These are phyloP conservation scores for Lindgomyces ingoldianus DNA, from an alignment of 495 filamentous ascomycete species.

Conservation along the genomic window DNA sequence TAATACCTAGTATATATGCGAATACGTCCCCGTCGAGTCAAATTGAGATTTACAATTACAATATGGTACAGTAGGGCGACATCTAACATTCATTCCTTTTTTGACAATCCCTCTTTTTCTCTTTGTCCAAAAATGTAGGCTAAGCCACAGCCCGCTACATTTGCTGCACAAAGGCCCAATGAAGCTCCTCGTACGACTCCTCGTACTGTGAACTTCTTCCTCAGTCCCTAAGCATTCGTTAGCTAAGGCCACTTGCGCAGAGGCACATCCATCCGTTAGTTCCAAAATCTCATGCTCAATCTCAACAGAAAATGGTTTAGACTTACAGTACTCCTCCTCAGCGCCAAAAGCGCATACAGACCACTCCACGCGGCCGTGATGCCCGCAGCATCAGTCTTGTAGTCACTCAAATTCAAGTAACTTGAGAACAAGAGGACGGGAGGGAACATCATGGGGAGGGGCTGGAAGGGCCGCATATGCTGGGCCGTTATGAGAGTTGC, in stretches of 20 bases:
- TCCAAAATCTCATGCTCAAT: neutral
- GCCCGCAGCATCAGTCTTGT: constrained; percentile 80
- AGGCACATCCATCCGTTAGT: too few relatives aligned
- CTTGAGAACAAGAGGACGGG: constrained; percentile 81
- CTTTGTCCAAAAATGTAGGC: constrained; percentile 63
- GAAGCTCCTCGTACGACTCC: constrained; percentile 71
- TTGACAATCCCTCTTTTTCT: constrained; percentile 39
- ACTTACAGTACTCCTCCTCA: constrained; percentile 59
- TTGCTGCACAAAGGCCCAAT: constrained; percentile 68
- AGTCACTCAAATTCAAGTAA: constrained; percentile 78
- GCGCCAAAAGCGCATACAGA: constrained; percentile 77
- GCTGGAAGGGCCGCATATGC: constrained; percentile 71
- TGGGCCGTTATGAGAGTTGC: constrained; percentile 78
- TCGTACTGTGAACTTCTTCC: constrained; percentile 63
- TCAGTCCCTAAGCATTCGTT: constrained; percentile 51
- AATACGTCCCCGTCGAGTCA: too few relatives aligned
- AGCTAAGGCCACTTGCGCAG: too few relatives aligned
- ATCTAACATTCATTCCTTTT: too few relatives aligned
- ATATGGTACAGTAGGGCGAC: neutral
- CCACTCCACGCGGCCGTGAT: constrained; percentile 83
- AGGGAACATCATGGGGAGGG: constrained; percentile 77
- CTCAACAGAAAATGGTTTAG: constrained; percentile 6
- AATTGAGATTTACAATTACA: constrained; percentile 2
- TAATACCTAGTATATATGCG: too few relatives aligned
- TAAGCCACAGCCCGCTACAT: constrained; percentile 69